Percentiles rank a stretch among this genome's conserved stretches.
These are phyloP conservation scores for Schoenoplectus triqueter DNA, from an alignment of 202 grass and related monocot genomes.

Conservation along the genomic window DNA sequence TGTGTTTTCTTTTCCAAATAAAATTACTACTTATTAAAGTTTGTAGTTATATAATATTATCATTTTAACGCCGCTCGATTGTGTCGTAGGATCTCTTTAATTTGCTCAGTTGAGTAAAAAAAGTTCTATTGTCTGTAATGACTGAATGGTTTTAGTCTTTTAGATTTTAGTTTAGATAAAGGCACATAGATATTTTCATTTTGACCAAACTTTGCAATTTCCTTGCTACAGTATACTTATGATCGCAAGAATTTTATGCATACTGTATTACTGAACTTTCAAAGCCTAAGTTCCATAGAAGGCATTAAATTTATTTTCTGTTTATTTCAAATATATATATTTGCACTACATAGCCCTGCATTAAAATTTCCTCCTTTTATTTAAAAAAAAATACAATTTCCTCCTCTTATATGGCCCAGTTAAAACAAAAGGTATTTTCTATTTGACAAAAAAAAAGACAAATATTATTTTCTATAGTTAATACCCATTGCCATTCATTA, in stretches of 20 bases:
- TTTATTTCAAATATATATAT: too few species aligned
- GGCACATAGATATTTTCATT: background rate
- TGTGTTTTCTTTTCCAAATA: background rate
- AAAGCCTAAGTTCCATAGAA: too few species aligned
- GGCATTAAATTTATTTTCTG: too few species aligned
- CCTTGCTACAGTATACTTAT: background rate
- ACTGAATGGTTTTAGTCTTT: background rate
- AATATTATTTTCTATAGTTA: too few species aligned
- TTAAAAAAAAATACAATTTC: background rate
- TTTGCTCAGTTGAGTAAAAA: too few species aligned
- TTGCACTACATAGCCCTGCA: background rate
- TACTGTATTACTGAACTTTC: background rate
- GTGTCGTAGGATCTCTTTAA: too few species aligned
- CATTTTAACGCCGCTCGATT: too few species aligned
- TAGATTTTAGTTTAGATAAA: background rate
- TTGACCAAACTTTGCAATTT: background rate
- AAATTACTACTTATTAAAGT: background rate
- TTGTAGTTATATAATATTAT: background rate
- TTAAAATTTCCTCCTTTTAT: background rate
- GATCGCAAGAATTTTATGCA: too few species aligned
- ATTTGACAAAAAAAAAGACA: too few species aligned
- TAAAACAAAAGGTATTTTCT: background rate
- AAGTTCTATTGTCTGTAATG: background rate
- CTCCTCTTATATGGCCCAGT: too few species aligned
- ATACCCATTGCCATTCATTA: background rate